Base-by-base conservation (phyloP, 495 filamentous ascomycete species). In the Astrocystis sublimbata region DNA sequence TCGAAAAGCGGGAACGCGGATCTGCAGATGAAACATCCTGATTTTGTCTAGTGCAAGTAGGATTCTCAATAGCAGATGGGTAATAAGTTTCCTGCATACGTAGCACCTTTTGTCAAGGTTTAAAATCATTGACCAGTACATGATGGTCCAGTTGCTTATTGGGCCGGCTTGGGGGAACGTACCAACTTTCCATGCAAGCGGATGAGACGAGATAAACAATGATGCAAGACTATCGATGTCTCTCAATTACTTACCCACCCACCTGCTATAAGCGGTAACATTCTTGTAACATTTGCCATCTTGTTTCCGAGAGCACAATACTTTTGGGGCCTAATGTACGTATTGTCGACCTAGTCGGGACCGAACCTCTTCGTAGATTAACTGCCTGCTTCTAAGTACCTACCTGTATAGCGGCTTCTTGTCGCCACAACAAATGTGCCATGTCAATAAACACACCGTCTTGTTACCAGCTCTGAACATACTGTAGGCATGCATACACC, bases 101-200 rank as follows among this genome's bases (percentile, higher is more conserved):
- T 43, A 57, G 54, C 54, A 57, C 54, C 38, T 57, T 45, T 57
- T 28, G 24, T 31, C 54, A 43, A 28, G 54, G 54, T 33, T 57
- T 28, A 54, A 31, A 33, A 33, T 17, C 35, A 24, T n/a, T n/a
- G n/a, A n/a, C n/a, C 46, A 28, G 31, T 49, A 26, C 46, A 15
- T 35, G 54, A 57, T 57, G 26, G 54, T 15, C 28, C 54, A 8
- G 24, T 56, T 38, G 36, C 52, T n/a, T 35, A 26, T n/a, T n/a
- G n/a, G n/a, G n/a, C n/a, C n/a, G 33, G 36, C 33, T 43, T 0
- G 6, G 13, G 13, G 12, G 52, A 12, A 31, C 15, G 19, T 9
- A 19, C 7, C 52, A 41, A 30, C 36, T 40, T 35, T 0, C 15
- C 31, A 33, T 41, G 36, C 26, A 57, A 57, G n/a, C n/a, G n/a